Percentiles rank a stretch among this genome's conserved stretches.
These are phyloP conservation scores for Avicennia marina DNA, from an alignment of 257 asterid species.

Conservation along the genomic window DNA sequence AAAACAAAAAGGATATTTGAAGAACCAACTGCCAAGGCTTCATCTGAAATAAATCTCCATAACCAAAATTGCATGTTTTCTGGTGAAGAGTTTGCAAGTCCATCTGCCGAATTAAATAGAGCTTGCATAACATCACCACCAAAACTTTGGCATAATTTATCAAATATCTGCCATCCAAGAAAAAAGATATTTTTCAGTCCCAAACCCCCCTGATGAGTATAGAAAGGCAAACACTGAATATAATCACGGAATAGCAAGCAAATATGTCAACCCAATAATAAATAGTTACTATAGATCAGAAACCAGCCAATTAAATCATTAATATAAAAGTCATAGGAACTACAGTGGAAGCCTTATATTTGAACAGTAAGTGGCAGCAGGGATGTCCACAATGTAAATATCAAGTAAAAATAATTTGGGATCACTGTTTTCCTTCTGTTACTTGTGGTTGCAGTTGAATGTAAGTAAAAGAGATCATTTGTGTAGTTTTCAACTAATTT, in stretches of 20 bases:
- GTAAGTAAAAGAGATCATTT: too few relatives aligned
- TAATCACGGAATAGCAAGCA: neutral
- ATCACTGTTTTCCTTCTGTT: too few relatives aligned
- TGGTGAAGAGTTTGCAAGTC: constrained; percentile 71
- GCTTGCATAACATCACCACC: constrained; percentile 96
- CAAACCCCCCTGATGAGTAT: neutral
- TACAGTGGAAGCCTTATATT: too few relatives aligned
- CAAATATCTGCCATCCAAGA: constrained; percentile 72
- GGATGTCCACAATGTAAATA: too few relatives aligned
- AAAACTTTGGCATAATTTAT: constrained; percentile 90
- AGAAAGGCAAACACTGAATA: too few relatives aligned
- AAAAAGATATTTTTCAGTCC: neutral
- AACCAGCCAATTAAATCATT: too few relatives aligned
- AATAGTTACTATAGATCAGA: too few relatives aligned
- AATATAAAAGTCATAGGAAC: too few relatives aligned
- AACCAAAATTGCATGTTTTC: constrained; percentile 54
- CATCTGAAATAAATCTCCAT: constrained; percentile 77
- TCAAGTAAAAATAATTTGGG: too few relatives aligned
- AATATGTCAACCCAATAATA: too few relatives aligned
- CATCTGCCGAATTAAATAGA: constrained; percentile 81
- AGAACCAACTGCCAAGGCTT: constrained; percentile 67
- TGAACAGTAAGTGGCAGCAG: too few relatives aligned
- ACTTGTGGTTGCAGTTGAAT: too few relatives aligned
- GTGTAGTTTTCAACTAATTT: neutral
- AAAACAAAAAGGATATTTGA: constrained; percentile 76